These are phyloP conservation scores for Kwoniella shivajii DNA, from an alignment of 1,284 basidiomycete genomes.

Conservation along the genomic window DNA sequence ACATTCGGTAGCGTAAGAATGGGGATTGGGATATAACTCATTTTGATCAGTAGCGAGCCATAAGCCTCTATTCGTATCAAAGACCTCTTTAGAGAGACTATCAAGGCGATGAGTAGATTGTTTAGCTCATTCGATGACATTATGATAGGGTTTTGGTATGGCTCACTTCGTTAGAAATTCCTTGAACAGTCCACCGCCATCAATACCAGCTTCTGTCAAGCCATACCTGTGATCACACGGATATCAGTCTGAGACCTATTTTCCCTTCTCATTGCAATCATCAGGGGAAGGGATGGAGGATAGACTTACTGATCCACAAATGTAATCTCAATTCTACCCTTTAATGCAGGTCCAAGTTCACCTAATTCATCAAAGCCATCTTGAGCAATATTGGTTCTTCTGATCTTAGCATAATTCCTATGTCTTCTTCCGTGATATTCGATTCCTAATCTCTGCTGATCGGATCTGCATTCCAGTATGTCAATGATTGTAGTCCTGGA, in stretches of 20 bases:
- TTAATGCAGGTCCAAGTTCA: slow-evolving; percentile 69
- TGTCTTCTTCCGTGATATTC: slow-evolving; percentile 26
- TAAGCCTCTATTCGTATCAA: slow-evolving; percentile 89
- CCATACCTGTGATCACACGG: slow-evolving; percentile 40
- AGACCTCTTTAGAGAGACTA: slow-evolving; percentile 87
- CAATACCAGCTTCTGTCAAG: slow-evolving; percentile 55
- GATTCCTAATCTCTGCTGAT: slow-evolving; percentile 44
- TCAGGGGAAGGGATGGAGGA: not conserved
- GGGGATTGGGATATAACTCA: slow-evolving; percentile 93
- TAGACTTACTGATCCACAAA: slow-evolving; percentile 84
- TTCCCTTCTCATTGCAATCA: not conserved
- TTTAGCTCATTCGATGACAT: not conserved
- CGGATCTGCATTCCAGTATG: slow-evolving; percentile 27
- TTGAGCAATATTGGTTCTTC: slow-evolving; percentile 74
- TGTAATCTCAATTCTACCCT: slow-evolving; percentile 76
- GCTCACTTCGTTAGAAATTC: slow-evolving; percentile 81
- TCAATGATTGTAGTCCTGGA: no score
- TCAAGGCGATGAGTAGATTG: not conserved
- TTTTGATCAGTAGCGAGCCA: slow-evolving; percentile 90
- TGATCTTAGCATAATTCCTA: slow-evolving; percentile 61
- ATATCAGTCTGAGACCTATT: no score
- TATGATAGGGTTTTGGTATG: not conserved
- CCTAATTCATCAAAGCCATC: slow-evolving; percentile 78
- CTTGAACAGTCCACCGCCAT: slow-evolving; percentile 97
- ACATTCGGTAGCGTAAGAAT: slow-evolving; percentile 82